Evolutionary conservation across 352 stramenopile species (phyloP).

Genomic region (Phytopythium delawarense): DNA sequence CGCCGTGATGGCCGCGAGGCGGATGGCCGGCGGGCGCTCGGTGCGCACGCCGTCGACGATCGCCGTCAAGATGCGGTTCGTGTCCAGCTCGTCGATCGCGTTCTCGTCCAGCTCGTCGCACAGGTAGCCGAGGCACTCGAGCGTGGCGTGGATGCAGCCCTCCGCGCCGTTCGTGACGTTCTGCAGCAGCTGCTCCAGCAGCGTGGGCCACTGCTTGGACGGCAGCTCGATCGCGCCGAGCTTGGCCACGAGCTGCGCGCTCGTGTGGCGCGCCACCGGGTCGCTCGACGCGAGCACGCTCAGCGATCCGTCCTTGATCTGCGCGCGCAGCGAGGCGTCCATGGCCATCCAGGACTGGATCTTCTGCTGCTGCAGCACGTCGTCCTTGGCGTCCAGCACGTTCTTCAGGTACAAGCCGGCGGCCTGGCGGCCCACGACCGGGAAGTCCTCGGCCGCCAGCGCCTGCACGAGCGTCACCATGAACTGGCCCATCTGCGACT

Average conservation of each 20-base stretch:
- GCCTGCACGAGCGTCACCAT: constrained; percentile 83
- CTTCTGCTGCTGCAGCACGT: constrained; percentile 76
- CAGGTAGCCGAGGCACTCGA: constrained; percentile 84
- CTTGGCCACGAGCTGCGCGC: constrained; percentile 92
- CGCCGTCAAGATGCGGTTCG: constrained; percentile 95
- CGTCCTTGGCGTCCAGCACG: constrained; percentile 82
- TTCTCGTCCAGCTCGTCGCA: constrained; percentile 80
- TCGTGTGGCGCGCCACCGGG: constrained; percentile 72
- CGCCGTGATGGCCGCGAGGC: constrained; percentile 89
- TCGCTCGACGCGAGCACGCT: constrained; percentile 60
- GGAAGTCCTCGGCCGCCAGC: constrained; percentile 72
- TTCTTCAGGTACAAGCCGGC: constrained; percentile 87
- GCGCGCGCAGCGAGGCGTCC: constrained; percentile 51
- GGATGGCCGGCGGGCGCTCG: constrained; percentile 84
- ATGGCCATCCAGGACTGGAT: constrained; percentile 76
- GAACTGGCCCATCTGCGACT: constrained; percentile 78
- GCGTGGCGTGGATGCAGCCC: constrained; percentile 88
- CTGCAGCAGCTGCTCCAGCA: constrained; percentile 89
- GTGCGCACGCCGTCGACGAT: constrained; percentile 96
- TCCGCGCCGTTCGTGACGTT: constrained; percentile 90
- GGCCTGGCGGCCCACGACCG: constrained; percentile 67
- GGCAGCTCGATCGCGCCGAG: constrained; percentile 93
- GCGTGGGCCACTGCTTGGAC: constrained; percentile 91
- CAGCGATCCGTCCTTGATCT: constrained; percentile 79
- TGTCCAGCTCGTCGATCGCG: constrained; percentile 75